phyloP scores from a whole-genome alignment of 371 early-diverging fungal species.

The Mortierella sp. region DNA sequence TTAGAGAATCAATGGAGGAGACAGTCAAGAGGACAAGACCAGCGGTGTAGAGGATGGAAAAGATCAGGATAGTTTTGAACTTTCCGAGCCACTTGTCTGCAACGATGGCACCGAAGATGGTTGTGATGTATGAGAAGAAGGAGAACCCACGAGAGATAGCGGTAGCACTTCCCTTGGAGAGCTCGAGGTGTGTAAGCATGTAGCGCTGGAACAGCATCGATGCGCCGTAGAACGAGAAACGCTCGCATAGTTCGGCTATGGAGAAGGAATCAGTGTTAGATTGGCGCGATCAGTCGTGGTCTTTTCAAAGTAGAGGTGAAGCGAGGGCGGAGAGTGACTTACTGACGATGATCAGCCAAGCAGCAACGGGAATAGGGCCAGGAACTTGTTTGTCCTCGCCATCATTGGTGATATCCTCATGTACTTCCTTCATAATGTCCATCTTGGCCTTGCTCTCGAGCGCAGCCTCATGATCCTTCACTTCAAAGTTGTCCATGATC shows the following conservation, averaged over 20 bases:
- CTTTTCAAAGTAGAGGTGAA: too few relatives aligned
- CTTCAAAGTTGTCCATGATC: too few relatives aligned
- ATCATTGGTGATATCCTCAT: constrained; percentile 33
- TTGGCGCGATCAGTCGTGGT: too few relatives aligned
- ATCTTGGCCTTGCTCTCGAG: too few relatives aligned
- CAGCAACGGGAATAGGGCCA: constrained; percentile 60
- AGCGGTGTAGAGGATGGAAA: constrained; percentile 70
- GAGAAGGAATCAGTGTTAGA: too few relatives aligned
- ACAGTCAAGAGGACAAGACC: constrained; percentile 75
- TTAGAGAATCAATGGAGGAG: constrained; percentile 67
- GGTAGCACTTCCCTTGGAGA: constrained; percentile 69
- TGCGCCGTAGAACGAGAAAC: constrained; percentile 82
- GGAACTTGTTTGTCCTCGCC: constrained; percentile 54
- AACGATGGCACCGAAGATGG: constrained; percentile 82
- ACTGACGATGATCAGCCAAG: constrained; percentile 65
- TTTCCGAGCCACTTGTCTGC: constrained; percentile 88
- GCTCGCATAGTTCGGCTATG: constrained; percentile 69
- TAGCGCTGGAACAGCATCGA: constrained; percentile 78
- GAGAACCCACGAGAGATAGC: constrained; percentile 80
- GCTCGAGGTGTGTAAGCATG: constrained; percentile 59
- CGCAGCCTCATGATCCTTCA: too few relatives aligned
- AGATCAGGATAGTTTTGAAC: constrained; percentile 80
- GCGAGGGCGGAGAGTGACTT: constrained; percentile 31
- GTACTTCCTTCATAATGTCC: constrained; percentile 15
- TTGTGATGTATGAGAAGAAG: constrained; percentile 84